Conservation (phyloP, 73 alveolate genomes). For the Paramecium tetraurelia region DNA sequence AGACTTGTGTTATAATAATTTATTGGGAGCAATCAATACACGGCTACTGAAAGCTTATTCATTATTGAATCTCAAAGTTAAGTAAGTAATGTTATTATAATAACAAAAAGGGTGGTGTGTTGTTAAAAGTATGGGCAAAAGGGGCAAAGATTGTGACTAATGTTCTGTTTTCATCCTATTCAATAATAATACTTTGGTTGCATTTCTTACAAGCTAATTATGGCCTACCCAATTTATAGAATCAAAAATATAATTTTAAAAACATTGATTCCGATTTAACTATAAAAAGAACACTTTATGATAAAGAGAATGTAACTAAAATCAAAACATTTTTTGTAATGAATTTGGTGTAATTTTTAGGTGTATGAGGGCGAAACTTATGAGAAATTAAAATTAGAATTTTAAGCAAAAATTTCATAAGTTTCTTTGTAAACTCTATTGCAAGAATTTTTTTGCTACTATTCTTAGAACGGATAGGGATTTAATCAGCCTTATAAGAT, state of each 20-base stretch:
- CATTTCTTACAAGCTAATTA: not conserved
- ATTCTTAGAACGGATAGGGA: not conserved
- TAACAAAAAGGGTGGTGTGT: not conserved
- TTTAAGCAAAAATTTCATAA: not conserved
- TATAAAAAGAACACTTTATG: not conserved
- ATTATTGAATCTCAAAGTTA: not conserved
- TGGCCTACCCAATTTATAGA: not conserved
- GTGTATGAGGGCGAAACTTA: not conserved
- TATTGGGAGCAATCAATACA: conserved; percentile 37
- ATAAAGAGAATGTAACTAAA: not conserved
- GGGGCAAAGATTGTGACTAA: not conserved
- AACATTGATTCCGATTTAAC: not conserved
- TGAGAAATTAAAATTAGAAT: not conserved
- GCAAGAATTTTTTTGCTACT: not conserved
- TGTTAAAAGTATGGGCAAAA: not conserved
- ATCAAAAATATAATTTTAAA: not conserved
- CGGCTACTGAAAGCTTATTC: not conserved
- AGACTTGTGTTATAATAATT: not conserved
- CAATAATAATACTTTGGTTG: not conserved
- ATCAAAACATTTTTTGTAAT: not conserved
- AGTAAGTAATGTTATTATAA: not conserved
- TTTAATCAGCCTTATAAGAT: not conserved
- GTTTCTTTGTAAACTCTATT: not conserved
- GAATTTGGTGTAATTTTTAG: not conserved
- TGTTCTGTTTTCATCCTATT: not conserved